Evolutionary conservation across 225 moss, liverwort and hornwort species (phyloP), one percentile per base, ranked within the genome.

Genomic region (Sphagnum contortum): DNA sequence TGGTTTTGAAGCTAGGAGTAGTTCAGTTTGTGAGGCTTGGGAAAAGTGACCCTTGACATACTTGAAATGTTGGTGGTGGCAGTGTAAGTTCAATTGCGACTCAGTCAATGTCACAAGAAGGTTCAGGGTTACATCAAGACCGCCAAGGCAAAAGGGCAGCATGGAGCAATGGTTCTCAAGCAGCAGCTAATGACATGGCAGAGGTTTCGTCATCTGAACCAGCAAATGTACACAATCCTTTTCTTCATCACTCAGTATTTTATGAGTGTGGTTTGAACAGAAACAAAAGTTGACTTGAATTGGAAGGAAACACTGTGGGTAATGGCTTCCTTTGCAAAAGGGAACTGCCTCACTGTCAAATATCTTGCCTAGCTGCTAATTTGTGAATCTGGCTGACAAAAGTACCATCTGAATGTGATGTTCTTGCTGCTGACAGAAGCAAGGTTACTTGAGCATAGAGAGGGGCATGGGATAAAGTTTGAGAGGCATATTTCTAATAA

Each of bases 21-120:
- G 29, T 29, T 29, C 29, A 29, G 29, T 29, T 29, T 29, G 29
- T 29, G 29, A 29, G 29, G 29, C 29, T 29, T 29, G 29, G 29
- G 29, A 68, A 3, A 57, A 12, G 13, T 77, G 14, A 45, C 13
- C 50, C 65, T 13, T 73, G 64, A 54, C 64, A 64, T 50, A 69
- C 59, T 61, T 60, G 47, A 53, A 9, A 60, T 70, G 8, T 66
- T 9, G n/a, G 63, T 66, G 57, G 62, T 48, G 79, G 81, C 89
- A 95, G 94, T 69, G 89, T 84, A 55, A 95, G 70, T 71, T 89
- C 88, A 67, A 87, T 69, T 74, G 92, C 94, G 64, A 89, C 94
- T 9, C 82, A 86, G 62, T 79, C 77, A 51, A 72, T 61, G 45
- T 95, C 94, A 59, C 89, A 78, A 71, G 78, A 86, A 57, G 71